Evolutionary conservation across 768 basidiomycete genomes (phyloP), one percentile per base, ranked within the genome.

Genomic region (Leccinum subtestaceum): DNA sequence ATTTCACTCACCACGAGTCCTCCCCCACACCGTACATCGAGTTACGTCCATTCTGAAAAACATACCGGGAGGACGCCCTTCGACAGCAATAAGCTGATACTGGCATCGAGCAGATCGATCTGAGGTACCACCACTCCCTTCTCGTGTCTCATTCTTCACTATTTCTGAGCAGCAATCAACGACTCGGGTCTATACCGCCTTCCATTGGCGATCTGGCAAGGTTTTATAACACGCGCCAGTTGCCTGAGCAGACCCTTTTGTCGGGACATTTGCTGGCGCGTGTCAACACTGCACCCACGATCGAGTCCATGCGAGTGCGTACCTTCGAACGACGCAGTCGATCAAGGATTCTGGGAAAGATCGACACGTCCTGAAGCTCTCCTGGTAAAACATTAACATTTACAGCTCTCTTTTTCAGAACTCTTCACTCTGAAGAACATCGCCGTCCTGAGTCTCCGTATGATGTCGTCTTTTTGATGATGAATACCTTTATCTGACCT

Each of bases 371-470:
- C 75, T 89, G 4, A 78, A 83, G 31, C 72, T 92, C 5, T 86
- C 2, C 23, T 23, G 23, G 23, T 23, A 23, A 23, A 21, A 21
- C 21, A 21, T 21, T 21, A 21, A 21, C 21, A 23, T 23, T 23
- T 23, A 23, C 23, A 2, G 23, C 23, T 23, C 23, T 23, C 23
- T 23, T 23, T 23, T 23, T 23, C 23, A 23, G 23, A 23, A 78
- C 60, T 92, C 4, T 87, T 89, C 66, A 70, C 67, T 3, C 68
- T 91, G 36, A 70, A 80, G 2, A 80, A 82, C 52, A 67, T 91
- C 46, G 85, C 84, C 2, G 78, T 89, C 2, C 75, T 92, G 1
- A 83, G 80, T 52, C 69, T 91, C 36, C 79, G 89, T 91, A 65
- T 52, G 87, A 80, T 5, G 6, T 57, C 29, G 5, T 0, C 46